Evolutionary conservation across 1,139 yeast genomes (phyloP).

Genomic region (Lizanozyma gosingica): DNA sequence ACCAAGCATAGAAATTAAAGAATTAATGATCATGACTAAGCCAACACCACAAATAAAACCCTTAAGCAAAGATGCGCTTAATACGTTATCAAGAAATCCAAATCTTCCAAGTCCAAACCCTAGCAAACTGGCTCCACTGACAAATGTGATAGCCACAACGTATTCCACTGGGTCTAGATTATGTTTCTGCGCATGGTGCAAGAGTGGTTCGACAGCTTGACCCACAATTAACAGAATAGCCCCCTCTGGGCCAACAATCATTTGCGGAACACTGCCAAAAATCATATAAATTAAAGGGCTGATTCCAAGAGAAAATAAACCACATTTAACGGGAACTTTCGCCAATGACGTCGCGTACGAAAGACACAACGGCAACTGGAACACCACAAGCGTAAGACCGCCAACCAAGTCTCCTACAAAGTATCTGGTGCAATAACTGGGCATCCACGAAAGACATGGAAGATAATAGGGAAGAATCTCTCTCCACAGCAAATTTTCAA

Average conservation of each 20-base stretch:
- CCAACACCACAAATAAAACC: conserved; percentile 96
- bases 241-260: conserved; percentile 97
- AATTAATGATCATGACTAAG: conserved; percentile 75
- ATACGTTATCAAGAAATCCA: conserved; percentile 82
- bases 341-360: conserved; percentile 89
- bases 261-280: conserved; percentile 89
- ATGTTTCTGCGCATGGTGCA: conserved; percentile 40
- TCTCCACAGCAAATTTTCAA: background rate
- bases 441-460: conserved; percentile 77
- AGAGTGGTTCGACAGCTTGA: conserved; percentile 69
- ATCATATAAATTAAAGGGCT: conserved; percentile 78
- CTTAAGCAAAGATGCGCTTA: conserved; percentile 71
- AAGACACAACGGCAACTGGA: conserved; percentile 82
- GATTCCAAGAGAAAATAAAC: conserved; percentile 71
- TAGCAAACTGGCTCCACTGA: conserved; percentile 68
- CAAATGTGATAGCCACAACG: conserved; percentile 64
- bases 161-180: conserved; percentile 50
- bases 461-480: conserved; percentile 51
- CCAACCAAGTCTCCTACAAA: conserved; percentile 74
- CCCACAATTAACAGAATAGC: conserved; percentile 89
- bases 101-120: conserved; percentile 75
- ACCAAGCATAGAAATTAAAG: conserved; percentile 67
- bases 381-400: conserved; percentile 82
- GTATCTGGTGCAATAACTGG: conserved; percentile 42
- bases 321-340: conserved; percentile 82